Evolutionary conservation across 371 early-diverging fungal genomes (phyloP), one percentile per base, ranked within the genome.

Genomic region (Mortierella sp.): DNA sequence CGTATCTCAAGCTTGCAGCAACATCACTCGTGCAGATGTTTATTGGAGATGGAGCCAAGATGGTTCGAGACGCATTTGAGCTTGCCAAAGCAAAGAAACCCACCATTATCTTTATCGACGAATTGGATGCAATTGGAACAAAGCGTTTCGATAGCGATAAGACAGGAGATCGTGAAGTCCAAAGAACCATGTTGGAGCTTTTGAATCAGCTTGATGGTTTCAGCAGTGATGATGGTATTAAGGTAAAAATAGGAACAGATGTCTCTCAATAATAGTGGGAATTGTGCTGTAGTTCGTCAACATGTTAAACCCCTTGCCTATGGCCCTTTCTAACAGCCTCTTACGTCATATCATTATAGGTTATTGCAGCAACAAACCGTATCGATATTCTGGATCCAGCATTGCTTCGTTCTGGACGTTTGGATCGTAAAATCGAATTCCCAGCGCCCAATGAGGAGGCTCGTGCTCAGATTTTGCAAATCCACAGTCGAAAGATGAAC

Each of bases 301-400:
- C 12, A 51, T 51, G 23, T 26, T 51, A 9, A 19, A 23, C 17
- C 6, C 2, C n/a, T n/a, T 23, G n/a, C 2, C 19, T 51, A 9
- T 22, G 5, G 9, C 51, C n/a, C n/a, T 51, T 26, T 9, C 51
- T 51, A 3, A 51, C 28, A 3, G 53, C 15, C 19, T 28, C n/a
- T 51, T 51, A n/a, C 9, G 9, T 51, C 53, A 51, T 13, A 13
- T 40, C 40, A 49, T n/a, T 2, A 5, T 67, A 92, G 92, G 92
- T 99, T 26, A 99, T 99, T 89, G 99, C 99, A n/a, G 99, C 99
- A 29, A 99, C 99, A 43, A 99, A 99, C 86, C 96, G 99, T 83
- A 97, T 99, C 57, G 99, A 99, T 89, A 99, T 98, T 82, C 86
- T 99, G 47, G 99, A 99, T 85, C 99, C 99, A 51, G 99, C 99